phyloP scores from a whole-genome alignment of 768 basidiomycete genomes.

The Termitomyces bulborhizus region DNA sequence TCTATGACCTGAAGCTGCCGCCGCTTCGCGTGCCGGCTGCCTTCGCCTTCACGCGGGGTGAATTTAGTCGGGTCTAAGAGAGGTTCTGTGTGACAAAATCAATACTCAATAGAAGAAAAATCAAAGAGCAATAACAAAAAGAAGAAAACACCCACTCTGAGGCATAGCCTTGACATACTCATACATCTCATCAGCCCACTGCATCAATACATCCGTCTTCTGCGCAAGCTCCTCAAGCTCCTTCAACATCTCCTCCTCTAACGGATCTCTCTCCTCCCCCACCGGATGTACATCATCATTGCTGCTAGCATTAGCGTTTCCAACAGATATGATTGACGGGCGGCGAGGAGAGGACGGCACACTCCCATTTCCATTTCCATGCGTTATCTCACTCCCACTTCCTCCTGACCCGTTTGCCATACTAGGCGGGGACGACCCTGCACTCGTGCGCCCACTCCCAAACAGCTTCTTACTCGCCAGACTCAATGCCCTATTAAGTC shows the following conservation, averaged over 20 bases:
- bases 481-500: conserved; percentile 70
- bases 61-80: conserved; percentile 78
- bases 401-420: too few species aligned
- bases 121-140: too few species aligned
- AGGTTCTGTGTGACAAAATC: conserved; percentile 45
- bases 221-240: conserved; percentile 86
- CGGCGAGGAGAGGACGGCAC: conserved; percentile 52
- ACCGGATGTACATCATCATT: conserved; percentile 18
- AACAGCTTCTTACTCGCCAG: conserved; percentile 81
- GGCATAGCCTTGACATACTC: conserved; percentile 69
- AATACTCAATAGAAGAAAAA: too few species aligned
- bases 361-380: conserved; percentile 9
- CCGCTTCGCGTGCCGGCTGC: conserved; percentile 60
- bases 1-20: conserved; percentile 72
- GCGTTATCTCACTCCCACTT: conserved; percentile 20
- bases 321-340: conserved; percentile 30
- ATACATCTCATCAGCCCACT: conserved; percentile 94
- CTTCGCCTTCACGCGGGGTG: conserved; percentile 60
- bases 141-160: conserved; percentile 51
- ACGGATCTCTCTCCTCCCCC: conserved; percentile 35
- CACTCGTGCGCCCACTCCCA: background rate
- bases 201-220: conserved; percentile 90
- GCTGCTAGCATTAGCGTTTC: background rate
- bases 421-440: background rate
- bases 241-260: conserved; percentile 69